Evolutionary conservation across 140 eudicot species (phyloP), one percentile per base, ranked within the genome.

Genomic region (Oenanthe javanica): DNA sequence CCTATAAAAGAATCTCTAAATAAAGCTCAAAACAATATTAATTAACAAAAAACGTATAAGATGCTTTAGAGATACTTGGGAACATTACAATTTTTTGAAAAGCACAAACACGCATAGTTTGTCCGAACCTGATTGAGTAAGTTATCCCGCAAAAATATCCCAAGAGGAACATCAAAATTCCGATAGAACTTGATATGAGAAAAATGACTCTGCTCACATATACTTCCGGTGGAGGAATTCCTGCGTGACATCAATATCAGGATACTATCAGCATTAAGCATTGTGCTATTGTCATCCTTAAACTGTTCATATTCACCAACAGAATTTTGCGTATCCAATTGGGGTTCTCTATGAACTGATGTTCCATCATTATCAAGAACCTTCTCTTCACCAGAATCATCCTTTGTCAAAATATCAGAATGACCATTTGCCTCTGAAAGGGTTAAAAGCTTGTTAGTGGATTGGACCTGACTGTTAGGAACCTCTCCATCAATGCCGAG

Each of bases 111-210:
- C 43, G 87, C 88, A 67, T 11, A 27, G 18, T 67, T 67, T 31
- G 43, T 67, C 81, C 84, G 7, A 31, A 67, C 73, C 73, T 67
- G 98, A 86, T 91, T 88, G 83, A 93, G 97, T 59, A 93, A 54
- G 79, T 91, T 85, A 75, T 93, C 96, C 78, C 82, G 86, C 90
- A 93, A 85, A 84, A 89, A 88, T 83, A 89, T 88, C 67, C 96
- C 98, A 55, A 93, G 92, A 50, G 96, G 92, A 84, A 84, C 90
- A 78, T 93, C 98, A 77, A 93, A 93, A 84, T 86, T 81, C 77
- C 89, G 86, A 90, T 93, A 93, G 81, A 93, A 93, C 84, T 91
- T 93, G 80, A 93, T 93, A 77, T 87, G 91, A 46, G 97, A 89
- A 84, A 91, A 89, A 71, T 88, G 96, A 74, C 93, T 91, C 89